Evolutionary conservation across 2,329 filamentous ascomycete genomes (phyloP).

Genomic region (Cladorrhinum sp.): DNA sequence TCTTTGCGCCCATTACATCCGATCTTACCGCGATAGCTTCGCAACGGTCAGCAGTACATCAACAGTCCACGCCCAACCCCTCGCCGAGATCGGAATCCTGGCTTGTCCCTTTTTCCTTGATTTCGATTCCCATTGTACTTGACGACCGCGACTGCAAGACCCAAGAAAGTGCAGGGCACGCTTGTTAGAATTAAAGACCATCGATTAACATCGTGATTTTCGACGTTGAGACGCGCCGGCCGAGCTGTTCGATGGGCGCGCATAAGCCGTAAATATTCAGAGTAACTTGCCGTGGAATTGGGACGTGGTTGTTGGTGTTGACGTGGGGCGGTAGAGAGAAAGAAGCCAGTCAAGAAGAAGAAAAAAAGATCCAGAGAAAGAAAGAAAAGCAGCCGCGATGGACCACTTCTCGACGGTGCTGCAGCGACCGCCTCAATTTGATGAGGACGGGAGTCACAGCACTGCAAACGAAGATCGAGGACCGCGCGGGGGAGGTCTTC

Average conservation of each 20-base stretch:
- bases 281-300: slow-evolving; percentile 14
- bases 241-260: slow-evolving; percentile 24
- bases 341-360: background rate
- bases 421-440: slow-evolving; percentile 42
- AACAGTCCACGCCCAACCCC: background rate
- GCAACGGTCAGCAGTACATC: background rate
- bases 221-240: slow-evolving; percentile 17
- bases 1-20: slow-evolving; percentile 16
- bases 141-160: background rate
- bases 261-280: slow-evolving; percentile 22
- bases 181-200: slow-evolving; percentile 1
- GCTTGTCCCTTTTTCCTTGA: background rate
- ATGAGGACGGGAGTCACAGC: slow-evolving; percentile 39
- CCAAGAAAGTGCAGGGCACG: background rate
- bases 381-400: slow-evolving; percentile 34
- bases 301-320: slow-evolving; percentile 1
- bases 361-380: background rate
- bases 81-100: slow-evolving; percentile 6
- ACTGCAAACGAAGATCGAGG: slow-evolving; percentile 34
- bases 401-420: slow-evolving; percentile 51
- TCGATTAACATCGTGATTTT: slow-evolving; percentile 9
- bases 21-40: slow-evolving; percentile 16
- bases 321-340: background rate
- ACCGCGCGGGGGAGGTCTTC: slow-evolving; percentile 36
- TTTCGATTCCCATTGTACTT: background rate